A percentile compares a stretch with the other conserved stretches of the same genome.
Conservation (phyloP, 75 land plant species). For the Ceratopteris richardii region DNA sequence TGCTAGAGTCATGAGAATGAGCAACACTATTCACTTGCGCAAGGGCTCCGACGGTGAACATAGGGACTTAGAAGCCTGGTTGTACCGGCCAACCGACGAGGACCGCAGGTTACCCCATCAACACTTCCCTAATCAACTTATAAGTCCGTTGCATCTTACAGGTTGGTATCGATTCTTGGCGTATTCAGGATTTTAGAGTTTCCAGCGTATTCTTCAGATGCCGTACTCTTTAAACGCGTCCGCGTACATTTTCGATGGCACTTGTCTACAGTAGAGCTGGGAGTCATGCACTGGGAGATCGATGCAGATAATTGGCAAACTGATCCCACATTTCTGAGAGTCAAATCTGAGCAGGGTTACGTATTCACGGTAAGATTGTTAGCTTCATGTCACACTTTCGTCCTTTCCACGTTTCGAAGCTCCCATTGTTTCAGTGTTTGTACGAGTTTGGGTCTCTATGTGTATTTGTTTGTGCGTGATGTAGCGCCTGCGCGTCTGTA, state of each 20-base stretch:
- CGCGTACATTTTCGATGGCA: neutral
- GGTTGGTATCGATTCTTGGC: neutral
- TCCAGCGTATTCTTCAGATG: neutral
- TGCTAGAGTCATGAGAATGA: too few species aligned
- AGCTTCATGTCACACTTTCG: too few species aligned
- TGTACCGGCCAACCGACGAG: constrained; percentile 5
- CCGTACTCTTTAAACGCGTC: neutral
- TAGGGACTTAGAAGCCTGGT: constrained; percentile 6
- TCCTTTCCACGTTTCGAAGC: too few species aligned
- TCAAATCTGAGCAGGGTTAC: constrained; percentile 19
- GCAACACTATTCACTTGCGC: too few species aligned
- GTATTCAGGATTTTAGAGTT: too few species aligned
- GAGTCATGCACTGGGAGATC: constrained; percentile 19
- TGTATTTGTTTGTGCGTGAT: neutral
- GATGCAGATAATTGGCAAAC: constrained; percentile 14
- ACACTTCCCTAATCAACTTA: neutral
- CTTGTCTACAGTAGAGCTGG: constrained; percentile 10
- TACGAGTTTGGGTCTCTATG: neutral
- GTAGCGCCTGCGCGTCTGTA: neutral
- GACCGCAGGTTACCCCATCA: neutral
- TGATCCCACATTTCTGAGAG: constrained; percentile 4
- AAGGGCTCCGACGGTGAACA: too few species aligned
- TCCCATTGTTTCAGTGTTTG: too few species aligned
- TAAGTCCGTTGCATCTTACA: neutral
- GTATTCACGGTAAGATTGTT: constrained; percentile 9